These are phyloP conservation scores for Trichoderma koningii DNA, from an alignment of 2,329 filamentous ascomycete genomes.

Conservation along the genomic window DNA sequence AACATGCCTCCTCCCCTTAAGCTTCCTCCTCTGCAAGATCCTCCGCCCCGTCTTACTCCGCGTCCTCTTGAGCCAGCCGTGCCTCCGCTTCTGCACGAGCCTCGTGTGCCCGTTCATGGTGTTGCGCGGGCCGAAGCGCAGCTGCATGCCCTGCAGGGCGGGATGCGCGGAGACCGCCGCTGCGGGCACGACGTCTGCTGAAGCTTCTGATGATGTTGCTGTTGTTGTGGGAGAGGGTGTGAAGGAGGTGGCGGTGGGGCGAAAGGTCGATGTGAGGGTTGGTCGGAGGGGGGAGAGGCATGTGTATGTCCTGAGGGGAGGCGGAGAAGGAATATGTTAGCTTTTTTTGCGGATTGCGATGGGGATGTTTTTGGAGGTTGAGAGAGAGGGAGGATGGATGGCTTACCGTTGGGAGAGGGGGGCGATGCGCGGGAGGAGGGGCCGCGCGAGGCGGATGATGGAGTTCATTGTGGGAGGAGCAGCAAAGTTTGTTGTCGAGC, in stretches of 20 bases:
- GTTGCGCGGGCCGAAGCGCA: slow-evolving; percentile 61
- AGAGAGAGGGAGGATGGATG: not conserved
- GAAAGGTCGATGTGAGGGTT: slow-evolving; percentile 43
- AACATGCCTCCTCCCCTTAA: slow-evolving; percentile 55
- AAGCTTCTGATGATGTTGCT: slow-evolving; percentile 20
- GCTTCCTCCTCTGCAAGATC: slow-evolving; percentile 53
- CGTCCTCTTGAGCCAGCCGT: slow-evolving; percentile 57
- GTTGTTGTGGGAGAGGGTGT: slow-evolving; percentile 34
- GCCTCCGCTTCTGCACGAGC: slow-evolving; percentile 60
- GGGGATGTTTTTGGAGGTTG: not conserved
- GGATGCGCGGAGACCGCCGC: slow-evolving; percentile 55
- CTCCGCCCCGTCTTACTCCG: slow-evolving; percentile 55
- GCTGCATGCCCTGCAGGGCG: slow-evolving; percentile 52
- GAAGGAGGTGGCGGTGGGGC: slow-evolving; percentile 37
- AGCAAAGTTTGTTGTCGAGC: not conserved
- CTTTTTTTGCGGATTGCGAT: not conserved
- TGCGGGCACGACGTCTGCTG: slow-evolving; percentile 49
- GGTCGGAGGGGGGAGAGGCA: slow-evolving; percentile 56
- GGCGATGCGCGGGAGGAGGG: slow-evolving; percentile 33
- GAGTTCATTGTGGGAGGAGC: slow-evolving; percentile 32
- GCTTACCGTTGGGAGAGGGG: slow-evolving; percentile 34
- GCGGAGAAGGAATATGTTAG: not conserved
- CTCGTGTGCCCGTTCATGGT: slow-evolving; percentile 58
- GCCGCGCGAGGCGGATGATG: slow-evolving; percentile 39
- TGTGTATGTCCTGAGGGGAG: slow-evolving; percentile 46